Evolutionary conservation across 225 moss, liverwort and hornwort genomes (phyloP).

Genomic region (Thuidium tamariscinum): DNA sequence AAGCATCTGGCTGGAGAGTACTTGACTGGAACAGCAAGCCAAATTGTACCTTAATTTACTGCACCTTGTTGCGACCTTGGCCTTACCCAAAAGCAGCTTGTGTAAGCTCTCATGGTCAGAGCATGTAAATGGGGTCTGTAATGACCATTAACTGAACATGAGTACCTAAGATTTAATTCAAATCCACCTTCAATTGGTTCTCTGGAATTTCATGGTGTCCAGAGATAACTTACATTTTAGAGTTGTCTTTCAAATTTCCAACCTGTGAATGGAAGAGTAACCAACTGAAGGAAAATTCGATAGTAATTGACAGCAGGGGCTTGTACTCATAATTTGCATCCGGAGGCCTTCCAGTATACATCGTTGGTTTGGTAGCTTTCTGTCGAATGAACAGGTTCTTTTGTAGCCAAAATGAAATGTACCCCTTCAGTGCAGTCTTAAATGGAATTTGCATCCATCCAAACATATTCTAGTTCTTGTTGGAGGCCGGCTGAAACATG

Average conservation of each 20-base stretch:
- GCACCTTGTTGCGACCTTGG: neutral
- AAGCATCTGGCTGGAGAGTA: neutral
- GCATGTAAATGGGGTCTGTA: neutral
- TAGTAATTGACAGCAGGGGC: neutral
- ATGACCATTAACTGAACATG: too few species aligned
- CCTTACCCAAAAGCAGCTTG: neutral
- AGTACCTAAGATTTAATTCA: neutral
- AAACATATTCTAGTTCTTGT: neutral
- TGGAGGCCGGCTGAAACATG: too few species aligned
- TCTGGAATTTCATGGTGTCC: neutral
- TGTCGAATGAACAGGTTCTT: neutral
- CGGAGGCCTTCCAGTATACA: too few species aligned
- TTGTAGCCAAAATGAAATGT: neutral
- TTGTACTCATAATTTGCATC: neutral
- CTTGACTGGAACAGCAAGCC: neutral
- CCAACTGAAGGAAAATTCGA: neutral
- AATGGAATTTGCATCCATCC: neutral
- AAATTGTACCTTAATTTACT: too few species aligned
- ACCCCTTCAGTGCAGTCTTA: neutral
- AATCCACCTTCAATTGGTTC: neutral
- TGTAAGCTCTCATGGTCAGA: neutral
- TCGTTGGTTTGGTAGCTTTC: too few species aligned
- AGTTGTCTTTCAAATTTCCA: neutral
- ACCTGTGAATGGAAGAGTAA: too few species aligned
- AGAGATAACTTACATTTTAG: too few species aligned